Conservation (phyloP, 2,329 filamentous ascomycete genomes). For the Paramyrothecium roridum region DNA sequence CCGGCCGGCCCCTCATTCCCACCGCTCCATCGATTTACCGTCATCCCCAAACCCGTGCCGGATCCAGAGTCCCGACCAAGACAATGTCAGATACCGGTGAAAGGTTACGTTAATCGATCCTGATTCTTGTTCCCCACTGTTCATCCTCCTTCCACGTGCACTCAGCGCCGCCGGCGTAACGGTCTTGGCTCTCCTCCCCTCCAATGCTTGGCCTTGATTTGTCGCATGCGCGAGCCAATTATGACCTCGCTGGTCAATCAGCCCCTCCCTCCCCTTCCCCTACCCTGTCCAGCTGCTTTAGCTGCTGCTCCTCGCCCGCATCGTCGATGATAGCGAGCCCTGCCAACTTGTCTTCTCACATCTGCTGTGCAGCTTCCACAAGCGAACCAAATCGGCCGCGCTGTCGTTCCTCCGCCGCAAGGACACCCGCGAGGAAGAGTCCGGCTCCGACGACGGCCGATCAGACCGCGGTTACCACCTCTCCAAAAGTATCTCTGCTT, state of each 20-base stretch:
- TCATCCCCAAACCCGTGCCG: not conserved
- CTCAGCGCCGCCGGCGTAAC: not conserved
- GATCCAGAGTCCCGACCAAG: not conserved
- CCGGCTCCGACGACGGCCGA: slow-evolving; percentile 49
- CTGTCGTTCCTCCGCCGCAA: slow-evolving; percentile 53
- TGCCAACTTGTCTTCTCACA: not conserved
- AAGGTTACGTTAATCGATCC: not conserved
- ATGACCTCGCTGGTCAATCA: not conserved
- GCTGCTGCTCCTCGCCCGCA: slow-evolving; percentile 4
- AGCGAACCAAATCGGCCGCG: slow-evolving; percentile 52
- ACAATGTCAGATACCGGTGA: slow-evolving; percentile 1
- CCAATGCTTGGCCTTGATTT: not conserved
- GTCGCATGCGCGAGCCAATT: not conserved
- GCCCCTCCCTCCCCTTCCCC: not conserved
- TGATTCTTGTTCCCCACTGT: not conserved
- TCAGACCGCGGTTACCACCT: slow-evolving; percentile 27
- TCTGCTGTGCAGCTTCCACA: slow-evolving; percentile 29
- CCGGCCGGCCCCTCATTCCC: not conserved
- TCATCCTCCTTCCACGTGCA: slow-evolving; percentile 6
- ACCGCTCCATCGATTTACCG: not conserved
- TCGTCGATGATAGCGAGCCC: slow-evolving; percentile 19
- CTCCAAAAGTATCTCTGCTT: slow-evolving; percentile 9
- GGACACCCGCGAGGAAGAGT: slow-evolving; percentile 48
- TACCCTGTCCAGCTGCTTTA: not conserved
- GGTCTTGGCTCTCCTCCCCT: slow-evolving; percentile 4